Evolutionary conservation across 1,284 basidiomycete genomes (phyloP), one percentile per base, ranked within the genome.

Genomic region (Naganishia liquefaciens): DNA sequence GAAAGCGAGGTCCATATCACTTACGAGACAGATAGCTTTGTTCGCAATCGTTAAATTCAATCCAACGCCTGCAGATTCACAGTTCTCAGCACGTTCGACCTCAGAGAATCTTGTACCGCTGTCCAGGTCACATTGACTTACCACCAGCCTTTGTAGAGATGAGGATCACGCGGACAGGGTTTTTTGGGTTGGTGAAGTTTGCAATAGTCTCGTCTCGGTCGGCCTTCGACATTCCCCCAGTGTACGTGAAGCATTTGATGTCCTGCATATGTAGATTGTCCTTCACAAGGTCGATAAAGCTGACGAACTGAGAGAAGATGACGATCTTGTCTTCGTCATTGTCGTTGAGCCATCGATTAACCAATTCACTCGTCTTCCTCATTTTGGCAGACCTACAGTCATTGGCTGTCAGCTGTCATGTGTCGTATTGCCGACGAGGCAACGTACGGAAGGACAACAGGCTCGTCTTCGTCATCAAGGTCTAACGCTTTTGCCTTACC

Each of bases 121-220:
- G n/a, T n/a, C n/a, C n/a, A n/a, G n/a, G n/a, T n/a, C n/a, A n/a
- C n/a, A n/a, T n/a, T n/a, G n/a, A n/a, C n/a, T n/a, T n/a, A n/a
- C n/a, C 33, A 2, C 46, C n/a, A 23, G 47, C 75, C 69, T 79
- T 80, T 28, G 76, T 72, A 2, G 74, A 76, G 67, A 81, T 75
- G n/a, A 80, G 69, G 62, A 79, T 75, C 33, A 80, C 73, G 25
- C 69, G 58, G 1, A 74, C 71, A 2, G 68, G 66, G 25, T 69
- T 67, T 9, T 69, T 68, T 11, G 70, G 68, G 23, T 55, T 68
- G 17, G 67, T 69, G 71, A 80, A 77, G 28, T 71, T 57, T 43
- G 64, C 66, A 54, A 79, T 70, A 1, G 72, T 71, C 17, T 74
- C 72, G 25, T 74, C 72, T 17, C 77, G 70, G 30, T 73, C 72